Evolutionary conservation across 208 protist species (phyloP).

Genomic region (Crithidia fasciculata): DNA sequence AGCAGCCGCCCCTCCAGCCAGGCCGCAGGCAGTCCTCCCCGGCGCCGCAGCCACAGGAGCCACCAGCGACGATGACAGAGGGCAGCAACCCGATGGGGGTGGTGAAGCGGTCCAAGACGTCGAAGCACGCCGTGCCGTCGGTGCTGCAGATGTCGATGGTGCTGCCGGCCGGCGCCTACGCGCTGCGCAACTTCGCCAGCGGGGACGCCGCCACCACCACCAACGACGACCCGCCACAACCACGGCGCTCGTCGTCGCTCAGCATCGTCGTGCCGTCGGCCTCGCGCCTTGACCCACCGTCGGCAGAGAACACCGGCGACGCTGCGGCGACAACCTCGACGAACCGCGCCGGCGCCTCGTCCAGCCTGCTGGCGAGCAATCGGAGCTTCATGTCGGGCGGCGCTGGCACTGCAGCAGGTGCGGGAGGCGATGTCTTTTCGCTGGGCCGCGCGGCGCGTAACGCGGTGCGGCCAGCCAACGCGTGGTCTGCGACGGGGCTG

Average conservation of each 20-base stretch:
- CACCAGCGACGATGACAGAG: neutral
- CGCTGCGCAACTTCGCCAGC: constrained; percentile 5
- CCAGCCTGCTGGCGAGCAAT: neutral
- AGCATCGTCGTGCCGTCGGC: neutral
- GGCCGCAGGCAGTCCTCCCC: neutral
- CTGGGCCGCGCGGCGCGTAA: constrained; percentile 11
- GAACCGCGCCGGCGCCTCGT: neutral
- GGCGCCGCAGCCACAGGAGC: neutral
- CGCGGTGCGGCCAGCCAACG: neutral
- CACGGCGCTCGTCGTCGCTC: neutral
- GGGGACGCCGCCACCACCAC: neutral
- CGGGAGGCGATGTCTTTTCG: constrained; percentile 24
- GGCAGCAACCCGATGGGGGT: neutral
- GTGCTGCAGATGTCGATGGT: constrained; percentile 28
- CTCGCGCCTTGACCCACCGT: neutral
- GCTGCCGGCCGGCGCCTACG: constrained; percentile 10
- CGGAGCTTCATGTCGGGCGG: constrained; percentile 10
- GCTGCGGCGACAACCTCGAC: neutral
- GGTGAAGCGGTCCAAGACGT: constrained; percentile 8
- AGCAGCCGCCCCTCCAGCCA: neutral
- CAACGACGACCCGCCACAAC: neutral
- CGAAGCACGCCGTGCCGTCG: constrained; percentile 22
- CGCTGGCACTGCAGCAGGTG: neutral
- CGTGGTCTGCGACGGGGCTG: neutral
- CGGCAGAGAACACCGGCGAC: neutral